Evolutionary conservation across 2,329 filamentous ascomycete species (phyloP).

Genomic region (Colletotrichum euphorbiae): DNA sequence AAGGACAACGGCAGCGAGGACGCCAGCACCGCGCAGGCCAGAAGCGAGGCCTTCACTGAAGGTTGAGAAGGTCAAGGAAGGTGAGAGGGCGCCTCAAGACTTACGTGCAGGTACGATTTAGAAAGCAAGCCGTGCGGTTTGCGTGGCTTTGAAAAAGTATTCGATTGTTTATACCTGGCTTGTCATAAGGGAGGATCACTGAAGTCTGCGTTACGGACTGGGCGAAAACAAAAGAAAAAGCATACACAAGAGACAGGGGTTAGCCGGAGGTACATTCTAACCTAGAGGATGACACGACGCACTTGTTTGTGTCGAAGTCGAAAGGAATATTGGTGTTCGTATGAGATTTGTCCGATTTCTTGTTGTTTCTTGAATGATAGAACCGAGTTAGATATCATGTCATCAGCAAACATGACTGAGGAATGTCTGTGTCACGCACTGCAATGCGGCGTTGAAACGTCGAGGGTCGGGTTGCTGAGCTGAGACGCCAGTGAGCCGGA

Average conservation of each 20-base stretch:
- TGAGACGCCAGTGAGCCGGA: constrained; percentile 2
- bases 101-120: not conserved
- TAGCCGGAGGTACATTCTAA: constrained; percentile 23
- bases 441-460: not conserved
- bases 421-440: not conserved
- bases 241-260: constrained; percentile 32
- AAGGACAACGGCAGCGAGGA: constrained; percentile 49
- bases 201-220: constrained; percentile 15
- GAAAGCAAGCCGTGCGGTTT: constrained; percentile 7
- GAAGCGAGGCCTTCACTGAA: constrained; percentile 56
- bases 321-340: not conserved
- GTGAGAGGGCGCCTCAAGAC: not conserved
- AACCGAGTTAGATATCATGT: not conserved
- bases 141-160: constrained; percentile 13
- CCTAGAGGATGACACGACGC: constrained; percentile 11
- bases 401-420: not conserved
- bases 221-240: constrained; percentile 26
- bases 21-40: constrained; percentile 48
- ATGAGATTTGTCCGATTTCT: not conserved
- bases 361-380: not conserved
- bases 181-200: constrained; percentile 19
- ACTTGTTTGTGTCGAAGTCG: constrained; percentile 2
- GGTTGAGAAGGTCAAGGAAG: constrained; percentile 44
- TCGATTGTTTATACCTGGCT: constrained; percentile 25
- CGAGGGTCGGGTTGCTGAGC: not conserved